These are phyloP conservation scores for Magnolia sinica DNA, from an alignment of 164 flowering plant species.

Conservation along the genomic window DNA sequence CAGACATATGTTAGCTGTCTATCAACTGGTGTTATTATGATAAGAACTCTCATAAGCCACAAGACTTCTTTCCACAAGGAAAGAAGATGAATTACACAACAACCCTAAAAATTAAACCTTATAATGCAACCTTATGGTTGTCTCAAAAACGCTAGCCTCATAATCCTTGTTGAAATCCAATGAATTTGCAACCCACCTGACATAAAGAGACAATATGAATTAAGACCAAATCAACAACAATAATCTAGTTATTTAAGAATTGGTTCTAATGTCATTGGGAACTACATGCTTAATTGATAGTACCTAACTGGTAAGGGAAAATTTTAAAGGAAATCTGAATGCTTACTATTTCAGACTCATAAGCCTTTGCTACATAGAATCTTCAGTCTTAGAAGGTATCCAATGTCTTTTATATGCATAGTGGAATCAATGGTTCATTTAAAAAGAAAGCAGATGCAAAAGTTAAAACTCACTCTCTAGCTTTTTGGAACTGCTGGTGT, in stretches of 20 bases:
- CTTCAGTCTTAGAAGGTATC: no score
- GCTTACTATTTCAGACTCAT: no score
- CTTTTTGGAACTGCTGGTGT: constrained; percentile 83
- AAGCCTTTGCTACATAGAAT: no score
- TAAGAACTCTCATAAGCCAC: neutral
- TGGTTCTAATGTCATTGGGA: neutral
- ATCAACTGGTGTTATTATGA: neutral
- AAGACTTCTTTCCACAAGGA: constrained; percentile 12
- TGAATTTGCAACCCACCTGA: constrained; percentile 93
- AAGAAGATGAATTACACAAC: constrained; percentile 15
- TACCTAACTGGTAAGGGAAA: neutral
- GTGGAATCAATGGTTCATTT: neutral
- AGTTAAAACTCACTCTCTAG: constrained; percentile 80
- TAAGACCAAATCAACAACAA: neutral
- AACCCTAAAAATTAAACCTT: constrained; percentile 56
- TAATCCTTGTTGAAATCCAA: constrained; percentile 91
- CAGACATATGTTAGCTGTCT: neutral
- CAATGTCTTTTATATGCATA: no score
- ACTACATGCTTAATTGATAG: neutral
- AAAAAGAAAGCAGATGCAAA: neutral
- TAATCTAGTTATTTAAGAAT: neutral
- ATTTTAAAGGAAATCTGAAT: no score
- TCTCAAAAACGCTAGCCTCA: constrained; percentile 98
- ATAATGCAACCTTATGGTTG: constrained; percentile 98
- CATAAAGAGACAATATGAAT: constrained; percentile 19